phyloP scores from a whole-genome alignment of 495 filamentous ascomycete genomes.

The Coniosporium apollinis region DNA sequence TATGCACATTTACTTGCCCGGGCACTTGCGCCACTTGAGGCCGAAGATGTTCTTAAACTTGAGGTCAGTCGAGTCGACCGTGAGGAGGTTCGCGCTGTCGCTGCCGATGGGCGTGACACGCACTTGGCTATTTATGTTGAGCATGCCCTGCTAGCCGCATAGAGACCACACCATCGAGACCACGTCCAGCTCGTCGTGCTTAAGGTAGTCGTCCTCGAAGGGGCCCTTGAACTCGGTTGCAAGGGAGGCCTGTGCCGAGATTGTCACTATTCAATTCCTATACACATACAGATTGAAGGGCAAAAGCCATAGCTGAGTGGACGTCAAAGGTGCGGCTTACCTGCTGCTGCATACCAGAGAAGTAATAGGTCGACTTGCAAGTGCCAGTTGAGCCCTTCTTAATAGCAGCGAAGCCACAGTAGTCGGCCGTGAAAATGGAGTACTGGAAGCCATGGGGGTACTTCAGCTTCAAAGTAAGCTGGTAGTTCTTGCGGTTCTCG shows the following conservation, averaged over 20 bases:
- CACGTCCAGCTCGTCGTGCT: constrained; percentile 15
- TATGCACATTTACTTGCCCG: too few relatives aligned
- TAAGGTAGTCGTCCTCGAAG: constrained; percentile 15
- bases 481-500: constrained; percentile 33
- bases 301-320: not conserved
- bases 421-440: constrained; percentile 33
- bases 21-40: constrained; percentile 17
- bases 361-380: constrained; percentile 35
- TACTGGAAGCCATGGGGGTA: constrained; percentile 37
- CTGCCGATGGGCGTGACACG: constrained; percentile 12
- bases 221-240: constrained; percentile 16
- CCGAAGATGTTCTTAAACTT: constrained; percentile 24
- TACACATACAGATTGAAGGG: not conserved
- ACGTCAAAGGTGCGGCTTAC: constrained; percentile 4
- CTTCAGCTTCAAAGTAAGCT: constrained; percentile 31
- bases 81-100: constrained; percentile 19
- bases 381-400: constrained; percentile 27
- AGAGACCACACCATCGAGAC: constrained; percentile 20
- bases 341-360: constrained; percentile 26
- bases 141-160: constrained; percentile 18
- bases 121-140: constrained; percentile 24
- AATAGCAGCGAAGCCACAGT: constrained; percentile 31
- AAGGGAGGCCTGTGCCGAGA: too few relatives aligned
- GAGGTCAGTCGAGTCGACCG: constrained; percentile 24
- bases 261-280: constrained; percentile 6